phyloP scores from a whole-genome alignment of 345 rosid species.

The Salix viminalis region DNA sequence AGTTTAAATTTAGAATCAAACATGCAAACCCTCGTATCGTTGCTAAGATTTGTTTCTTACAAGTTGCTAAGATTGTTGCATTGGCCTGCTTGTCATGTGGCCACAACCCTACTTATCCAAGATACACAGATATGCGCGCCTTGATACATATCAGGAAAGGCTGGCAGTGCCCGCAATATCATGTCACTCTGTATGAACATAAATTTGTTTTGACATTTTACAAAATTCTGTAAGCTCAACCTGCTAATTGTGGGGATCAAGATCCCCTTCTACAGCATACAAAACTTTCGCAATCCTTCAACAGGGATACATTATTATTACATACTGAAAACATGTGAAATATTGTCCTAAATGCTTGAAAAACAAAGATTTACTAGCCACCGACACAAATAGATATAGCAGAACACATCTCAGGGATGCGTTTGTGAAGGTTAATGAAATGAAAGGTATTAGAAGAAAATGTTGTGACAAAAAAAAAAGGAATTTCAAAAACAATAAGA shows the following conservation, averaged over 20 bases:
- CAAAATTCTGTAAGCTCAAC: background rate
- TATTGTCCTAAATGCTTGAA: background rate
- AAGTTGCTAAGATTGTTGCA: background rate
- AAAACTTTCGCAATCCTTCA: background rate
- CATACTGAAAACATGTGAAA: background rate
- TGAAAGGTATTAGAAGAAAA: background rate
- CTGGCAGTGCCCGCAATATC: background rate
- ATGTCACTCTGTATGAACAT: background rate
- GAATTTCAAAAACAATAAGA: slow-evolving; percentile 3
- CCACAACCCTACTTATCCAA: background rate
- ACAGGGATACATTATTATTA: background rate
- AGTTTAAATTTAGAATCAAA: background rate
- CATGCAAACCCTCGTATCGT: background rate
- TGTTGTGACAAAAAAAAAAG: background rate
- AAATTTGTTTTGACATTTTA: background rate
- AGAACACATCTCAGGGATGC: background rate
- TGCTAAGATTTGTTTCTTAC: background rate
- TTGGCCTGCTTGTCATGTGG: background rate
- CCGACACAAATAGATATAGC: background rate
- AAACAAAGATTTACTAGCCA: background rate
- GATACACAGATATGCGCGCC: background rate
- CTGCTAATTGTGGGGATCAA: background rate
- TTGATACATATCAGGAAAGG: background rate
- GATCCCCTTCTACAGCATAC: background rate
- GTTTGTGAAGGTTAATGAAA: background rate